Evolutionary conservation across 305 asterid species (phyloP), one percentile per base, ranked within the genome.

Genomic region (Solanum hybrid): DNA sequence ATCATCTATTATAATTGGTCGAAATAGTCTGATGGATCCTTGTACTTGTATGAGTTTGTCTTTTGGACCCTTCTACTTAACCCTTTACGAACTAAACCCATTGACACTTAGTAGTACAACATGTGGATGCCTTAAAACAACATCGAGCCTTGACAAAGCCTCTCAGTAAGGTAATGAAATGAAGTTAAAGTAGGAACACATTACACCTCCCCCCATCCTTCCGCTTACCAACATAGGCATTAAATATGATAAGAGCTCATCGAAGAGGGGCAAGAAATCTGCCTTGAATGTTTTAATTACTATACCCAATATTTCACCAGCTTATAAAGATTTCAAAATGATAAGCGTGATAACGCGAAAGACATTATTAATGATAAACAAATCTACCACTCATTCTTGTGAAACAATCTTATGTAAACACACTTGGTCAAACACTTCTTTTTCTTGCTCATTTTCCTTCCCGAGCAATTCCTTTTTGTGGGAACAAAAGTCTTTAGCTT

Each of bases 1-100:
- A 79, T 95, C 98, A 10, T 95, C 95, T n/a, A 95, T 95, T 5
- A 95, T 91, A 19, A 95, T 90, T 1, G 89, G 66, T 51, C n/a
- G 4, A 51, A 51, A 51, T 51, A 51, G 66, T 51, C 66, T 51
- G 9, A 5, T 51, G n/a, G n/a, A 51, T 51, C 66, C n/a, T 51
- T 51, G 1, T 51, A 51, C 66, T 51, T 51, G 66, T 51, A 51
- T 51, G n/a, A 5, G 66, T 51, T 51, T 51, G n/a, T 51, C 9
- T 51, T 51, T 1, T 5, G 0, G 66, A 51, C 66, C 66, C 66
- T 51, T 51, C 66, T 51, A 51, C 66, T 2, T 15, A 51, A 51
- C 66, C 9, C 66, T 51, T 51, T 51, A 51, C 4, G 1, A 51
- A 15, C 66, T 51, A 51, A 51, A 51, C 66, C 2, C 4, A 51